Base-by-base conservation (phyloP, 805 yeast species). In the Wilhelminamyces savonicus region DNA sequence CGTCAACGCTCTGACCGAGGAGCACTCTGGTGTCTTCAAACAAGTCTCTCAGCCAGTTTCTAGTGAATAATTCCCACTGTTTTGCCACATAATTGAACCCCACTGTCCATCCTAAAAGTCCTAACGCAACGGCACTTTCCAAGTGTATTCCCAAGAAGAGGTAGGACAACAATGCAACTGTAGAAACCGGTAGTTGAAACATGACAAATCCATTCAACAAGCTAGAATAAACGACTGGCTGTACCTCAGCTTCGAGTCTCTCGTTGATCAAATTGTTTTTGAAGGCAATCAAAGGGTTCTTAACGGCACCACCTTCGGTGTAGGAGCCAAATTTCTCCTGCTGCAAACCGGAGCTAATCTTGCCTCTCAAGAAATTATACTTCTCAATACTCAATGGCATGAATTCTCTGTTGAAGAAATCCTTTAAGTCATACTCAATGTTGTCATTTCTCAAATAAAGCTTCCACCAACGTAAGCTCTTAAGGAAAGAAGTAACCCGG, bases 81-180 rank as follows among this genome's bases (percentile, higher is more conserved):
- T 52, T 55, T 5, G 66, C 52, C 3, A 64, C 67, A 22, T 58
- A 50, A 32, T 63, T 63, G 41, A 64, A 61, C 9, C 71, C 71
- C 28, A 59, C 35, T 6, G 54, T 57, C 55, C 60, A 52, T 1
- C 71, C 71, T n/a, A 64, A 41, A 4, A 45, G 36, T 4, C 48
- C 54, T 5, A 64, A 37, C 0, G 69, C 66, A 21, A 49, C 29
- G 0, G 62, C 54, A 11, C 55, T 42, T 24, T 64, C 56, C 3
- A 45, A 29, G 3, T 53, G 43, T 29, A 62, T 48, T 2, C 51
- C 66, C 37, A 64, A 59, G 37, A 47, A 51, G 16, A 52, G 44
- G 37, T 54, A 59, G 3, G 65, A 48, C 11, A 51, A 34, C 7
- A 50, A 33, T 4, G 66, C 43, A 6, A 64, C 34, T 2, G 50